phyloP scores from a whole-genome alignment of 495 filamentous ascomycete species.

The Lepraria neglecta region DNA sequence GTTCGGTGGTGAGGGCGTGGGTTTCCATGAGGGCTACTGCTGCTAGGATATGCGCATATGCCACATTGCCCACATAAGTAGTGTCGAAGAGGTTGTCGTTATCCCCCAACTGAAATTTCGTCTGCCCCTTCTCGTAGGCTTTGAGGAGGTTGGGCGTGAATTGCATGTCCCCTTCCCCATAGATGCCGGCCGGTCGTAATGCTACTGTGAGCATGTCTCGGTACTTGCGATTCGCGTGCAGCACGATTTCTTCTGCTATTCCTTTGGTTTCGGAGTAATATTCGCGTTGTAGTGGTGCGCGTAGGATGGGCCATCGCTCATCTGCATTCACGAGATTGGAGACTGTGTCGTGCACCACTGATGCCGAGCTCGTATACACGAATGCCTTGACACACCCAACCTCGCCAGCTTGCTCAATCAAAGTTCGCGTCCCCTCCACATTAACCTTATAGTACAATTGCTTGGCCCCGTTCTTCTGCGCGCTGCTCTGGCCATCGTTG shows the following conservation, averaged over 20 bases:
- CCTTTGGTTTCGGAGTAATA: constrained; percentile 93
- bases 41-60: constrained; percentile 45
- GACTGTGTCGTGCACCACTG: constrained; percentile 74
- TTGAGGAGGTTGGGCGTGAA: constrained; percentile 56
- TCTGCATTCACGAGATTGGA: constrained; percentile 82
- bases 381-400: constrained; percentile 76
- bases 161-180: constrained; percentile 80
- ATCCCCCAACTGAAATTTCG: constrained; percentile 74
- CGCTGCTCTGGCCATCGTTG: constrained; percentile 45
- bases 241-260: constrained; percentile 75
- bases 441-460: constrained; percentile 75
- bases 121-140: constrained; percentile 57
- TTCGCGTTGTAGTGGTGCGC: constrained; percentile 65
- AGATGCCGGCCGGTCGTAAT: constrained; percentile 83
- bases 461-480: constrained; percentile 30
- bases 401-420: constrained; percentile 69
- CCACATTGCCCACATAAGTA: constrained; percentile 51
- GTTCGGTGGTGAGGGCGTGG: constrained; percentile 44
- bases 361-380: constrained; percentile 90
- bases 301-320: constrained; percentile 76
- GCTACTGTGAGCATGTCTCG: constrained; percentile 65
- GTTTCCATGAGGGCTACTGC: constrained; percentile 62
- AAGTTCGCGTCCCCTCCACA: constrained; percentile 75
- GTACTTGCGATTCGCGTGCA: constrained; percentile 72
- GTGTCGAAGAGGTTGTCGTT: constrained; percentile 73